phyloP scores from a whole-genome alignment of 202 grass and related monocot species.

The Digitaria exilis region DNA sequence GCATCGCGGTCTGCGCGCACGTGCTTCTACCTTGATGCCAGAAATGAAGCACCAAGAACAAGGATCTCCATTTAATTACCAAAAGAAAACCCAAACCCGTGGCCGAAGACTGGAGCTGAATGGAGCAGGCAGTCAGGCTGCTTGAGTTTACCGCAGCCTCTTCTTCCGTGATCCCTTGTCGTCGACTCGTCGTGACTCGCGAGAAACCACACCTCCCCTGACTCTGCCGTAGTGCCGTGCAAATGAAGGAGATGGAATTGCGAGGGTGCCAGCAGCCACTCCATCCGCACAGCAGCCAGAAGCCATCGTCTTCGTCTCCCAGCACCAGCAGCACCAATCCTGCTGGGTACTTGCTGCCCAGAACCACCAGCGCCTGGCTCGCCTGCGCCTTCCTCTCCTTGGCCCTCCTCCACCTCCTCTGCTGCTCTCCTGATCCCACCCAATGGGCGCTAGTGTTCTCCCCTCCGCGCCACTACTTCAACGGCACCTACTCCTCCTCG shows the following conservation, averaged over 20 bases:
- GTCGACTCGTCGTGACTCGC: no score
- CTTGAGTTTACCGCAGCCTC: no score
- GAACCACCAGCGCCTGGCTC: neutral
- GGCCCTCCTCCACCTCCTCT: conserved; percentile 36
- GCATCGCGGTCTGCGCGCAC: neutral
- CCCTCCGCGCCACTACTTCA: conserved; percentile 6
- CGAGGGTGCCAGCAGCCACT: neutral
- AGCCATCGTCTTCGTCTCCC: neutral
- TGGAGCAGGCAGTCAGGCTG: no score
- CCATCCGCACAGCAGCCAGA: neutral
- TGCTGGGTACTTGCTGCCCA: neutral
- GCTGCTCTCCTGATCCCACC: neutral
- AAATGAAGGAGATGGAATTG: neutral
- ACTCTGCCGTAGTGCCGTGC: neutral
- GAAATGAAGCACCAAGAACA: neutral
- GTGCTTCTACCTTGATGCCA: neutral
- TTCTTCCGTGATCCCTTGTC: neutral
- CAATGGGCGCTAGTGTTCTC: neutral
- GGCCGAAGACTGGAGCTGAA: no score
- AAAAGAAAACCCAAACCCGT: neutral
- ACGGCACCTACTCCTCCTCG: conserved; percentile 22
- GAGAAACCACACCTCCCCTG: neutral
- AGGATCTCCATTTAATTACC: neutral
- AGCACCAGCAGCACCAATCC: neutral
- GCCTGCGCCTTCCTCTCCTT: neutral